phyloP scores from a whole-genome alignment of 78 protist genomes.

The Dictyostelium firmibasis region DNA sequence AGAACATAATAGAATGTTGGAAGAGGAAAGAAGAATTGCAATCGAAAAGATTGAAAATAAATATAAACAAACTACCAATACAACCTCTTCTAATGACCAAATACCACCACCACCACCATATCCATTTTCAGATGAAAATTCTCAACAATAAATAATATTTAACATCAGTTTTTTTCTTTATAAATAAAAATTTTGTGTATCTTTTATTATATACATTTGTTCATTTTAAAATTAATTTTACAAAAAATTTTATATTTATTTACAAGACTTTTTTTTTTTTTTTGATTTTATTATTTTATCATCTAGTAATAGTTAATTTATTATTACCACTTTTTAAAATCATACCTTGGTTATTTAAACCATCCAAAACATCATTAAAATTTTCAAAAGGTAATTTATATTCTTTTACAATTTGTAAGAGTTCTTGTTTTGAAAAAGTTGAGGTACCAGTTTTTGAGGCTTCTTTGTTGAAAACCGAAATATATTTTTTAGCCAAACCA shows the following conservation, averaged over 20 bases:
- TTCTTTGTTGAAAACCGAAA: neutral
- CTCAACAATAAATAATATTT: constrained; percentile 3
- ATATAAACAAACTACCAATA: neutral
- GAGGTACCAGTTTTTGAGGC: neutral
- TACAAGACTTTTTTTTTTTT: neutral
- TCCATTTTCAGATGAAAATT: neutral
- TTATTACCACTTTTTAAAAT: constrained; percentile 22
- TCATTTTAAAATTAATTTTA: neutral
- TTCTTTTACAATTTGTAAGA: neutral
- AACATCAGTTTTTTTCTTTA: neutral
- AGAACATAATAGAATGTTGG: constrained; percentile 13
- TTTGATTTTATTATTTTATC: neutral
- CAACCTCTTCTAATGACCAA: neutral
- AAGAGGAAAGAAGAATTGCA: constrained; percentile 53
- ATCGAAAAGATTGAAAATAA: constrained; percentile 48
- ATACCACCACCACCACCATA: neutral
- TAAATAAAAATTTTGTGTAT: neutral
- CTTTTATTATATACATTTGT: neutral
- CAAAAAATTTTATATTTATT: neutral
- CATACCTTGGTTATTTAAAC: constrained; percentile 49
- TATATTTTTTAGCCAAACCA: neutral
- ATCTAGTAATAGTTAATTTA: neutral
- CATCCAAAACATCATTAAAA: neutral
- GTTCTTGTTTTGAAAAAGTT: constrained; percentile 19
- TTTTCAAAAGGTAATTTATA: constrained; percentile 36